Evolutionary conservation across 2,329 filamentous ascomycete species (phyloP).

Genomic region (Aspergillus brasiliensis): DNA sequence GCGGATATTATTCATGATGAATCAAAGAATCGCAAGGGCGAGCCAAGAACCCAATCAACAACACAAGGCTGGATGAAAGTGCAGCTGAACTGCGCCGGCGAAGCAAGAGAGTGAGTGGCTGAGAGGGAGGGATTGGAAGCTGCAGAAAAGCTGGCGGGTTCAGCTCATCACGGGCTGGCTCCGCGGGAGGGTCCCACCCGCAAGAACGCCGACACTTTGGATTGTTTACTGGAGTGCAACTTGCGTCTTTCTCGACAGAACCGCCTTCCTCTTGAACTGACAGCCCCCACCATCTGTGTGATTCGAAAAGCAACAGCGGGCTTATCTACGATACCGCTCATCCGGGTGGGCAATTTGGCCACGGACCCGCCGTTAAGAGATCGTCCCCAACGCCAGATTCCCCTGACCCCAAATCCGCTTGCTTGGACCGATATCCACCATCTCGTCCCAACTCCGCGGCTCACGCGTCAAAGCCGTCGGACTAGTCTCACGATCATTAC

Average conservation of each 20-base stretch:
- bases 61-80: background rate
- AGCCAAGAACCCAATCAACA: background rate
- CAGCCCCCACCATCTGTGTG: background rate
- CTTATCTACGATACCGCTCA: background rate
- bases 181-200: conserved; percentile 23
- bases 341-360: conserved; percentile 1
- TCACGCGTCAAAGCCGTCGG: conserved; percentile 21
- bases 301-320: background rate
- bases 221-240: conserved; percentile 7
- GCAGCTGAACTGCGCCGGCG: background rate
- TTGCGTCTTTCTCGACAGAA: background rate
- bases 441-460: conserved; percentile 6
- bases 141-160: conserved; percentile 9
- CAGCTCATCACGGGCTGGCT: conserved; percentile 19
- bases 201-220: conserved; percentile 13
- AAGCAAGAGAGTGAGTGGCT: background rate
- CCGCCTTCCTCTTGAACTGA: background rate
- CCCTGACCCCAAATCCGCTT: conserved; percentile 35
- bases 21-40: background rate
- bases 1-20: conserved; percentile 85
- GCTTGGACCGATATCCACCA: conserved; percentile 19
- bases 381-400: conserved; percentile 18
- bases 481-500: background rate
- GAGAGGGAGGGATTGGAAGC: background rate
- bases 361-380: background rate